Evolutionary conservation across 768 basidiomycete species (phyloP), one percentile per base, ranked within the genome.

Genomic region (Naganishia friedmannii): DNA sequence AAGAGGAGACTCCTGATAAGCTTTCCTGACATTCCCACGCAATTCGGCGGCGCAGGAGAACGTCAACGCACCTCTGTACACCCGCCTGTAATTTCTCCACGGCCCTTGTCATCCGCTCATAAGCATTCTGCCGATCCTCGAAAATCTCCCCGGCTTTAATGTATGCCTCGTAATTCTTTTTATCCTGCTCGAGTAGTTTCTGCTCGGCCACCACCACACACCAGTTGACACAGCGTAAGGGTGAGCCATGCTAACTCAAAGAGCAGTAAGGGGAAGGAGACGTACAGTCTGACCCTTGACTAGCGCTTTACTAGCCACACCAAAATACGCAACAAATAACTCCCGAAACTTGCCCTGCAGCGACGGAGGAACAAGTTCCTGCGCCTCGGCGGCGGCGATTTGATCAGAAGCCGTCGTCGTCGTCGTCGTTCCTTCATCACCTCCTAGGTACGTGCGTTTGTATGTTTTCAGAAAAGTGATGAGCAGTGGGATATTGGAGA

Each of bases 91-190:
- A 82, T 70, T 94, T 92, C 82, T 99, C 96, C 75, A 97, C 97
- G 54, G 88, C 86, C 81, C 91, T 93, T 46, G 93, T 93, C 91
- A 98, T 96, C 83, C 92, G 93, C 83, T 99, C 96, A 78, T 99
- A 99, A 12, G 91, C 93, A 81, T 98, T 94, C 79, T 98, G 95
- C 39, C 96, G 87, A 80, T 99, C 96, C 78, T 99, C 96, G 74
- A 99, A 99, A 72, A 99, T 97, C 82, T 99, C 95, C 31, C 96
- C 96, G 2, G 94, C 97, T 37, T 94, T 92, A 74, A 99, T 98
- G 78, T 99, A 99, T 69, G 96, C 96, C 83, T 99, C 96, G 78
- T 98, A 95, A 76, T 99, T 99, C 63, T 90, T 86, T 72, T 89
- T 89, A 80, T 98, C 96, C 82, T 96, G 94, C 73, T 96, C 93